These are phyloP conservation scores for Acacia melanoxylon DNA, from an alignment of 306 rosid species.

Conservation along the genomic window DNA sequence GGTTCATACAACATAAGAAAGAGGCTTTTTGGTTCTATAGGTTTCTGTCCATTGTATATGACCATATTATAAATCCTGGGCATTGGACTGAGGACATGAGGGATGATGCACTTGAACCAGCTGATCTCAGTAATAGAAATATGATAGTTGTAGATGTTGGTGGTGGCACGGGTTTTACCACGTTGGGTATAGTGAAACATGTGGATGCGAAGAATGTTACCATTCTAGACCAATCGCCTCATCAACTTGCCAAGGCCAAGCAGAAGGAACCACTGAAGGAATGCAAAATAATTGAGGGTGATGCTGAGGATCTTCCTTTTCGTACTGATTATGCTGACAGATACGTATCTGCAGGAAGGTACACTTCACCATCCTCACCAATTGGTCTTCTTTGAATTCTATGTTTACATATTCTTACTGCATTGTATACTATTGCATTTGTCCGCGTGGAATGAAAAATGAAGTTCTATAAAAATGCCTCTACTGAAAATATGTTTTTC, in stretches of 20 bases:
- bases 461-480: not conserved
- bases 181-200: constrained; percentile 65
- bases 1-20: constrained; percentile 74
- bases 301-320: constrained; percentile 75
- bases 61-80: constrained; percentile 71
- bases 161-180: constrained; percentile 72
- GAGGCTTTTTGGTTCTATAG: constrained; percentile 80
- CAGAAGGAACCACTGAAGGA: constrained; percentile 70
- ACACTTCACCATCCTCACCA: constrained; percentile 1
- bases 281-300: constrained; percentile 68
- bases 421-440: not conserved
- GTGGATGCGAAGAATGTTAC: constrained; percentile 76
- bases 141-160: constrained; percentile 74
- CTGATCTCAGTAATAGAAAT: constrained; percentile 52
- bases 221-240: constrained; percentile 71
- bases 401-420: not conserved
- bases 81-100: constrained; percentile 86
- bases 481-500: not conserved
- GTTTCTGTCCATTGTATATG: constrained; percentile 67
- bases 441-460: not conserved
- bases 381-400: not conserved
- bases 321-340: constrained; percentile 68
- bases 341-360: constrained; percentile 77
- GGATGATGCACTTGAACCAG: constrained; percentile 72
- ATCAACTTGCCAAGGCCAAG: constrained; percentile 73